A percentile compares a stretch with the other conserved stretches of the same genome.
Evolutionary conservation across 768 basidiomycete genomes (phyloP).

Genomic region (Sarcomyxa edulis): DNA sequence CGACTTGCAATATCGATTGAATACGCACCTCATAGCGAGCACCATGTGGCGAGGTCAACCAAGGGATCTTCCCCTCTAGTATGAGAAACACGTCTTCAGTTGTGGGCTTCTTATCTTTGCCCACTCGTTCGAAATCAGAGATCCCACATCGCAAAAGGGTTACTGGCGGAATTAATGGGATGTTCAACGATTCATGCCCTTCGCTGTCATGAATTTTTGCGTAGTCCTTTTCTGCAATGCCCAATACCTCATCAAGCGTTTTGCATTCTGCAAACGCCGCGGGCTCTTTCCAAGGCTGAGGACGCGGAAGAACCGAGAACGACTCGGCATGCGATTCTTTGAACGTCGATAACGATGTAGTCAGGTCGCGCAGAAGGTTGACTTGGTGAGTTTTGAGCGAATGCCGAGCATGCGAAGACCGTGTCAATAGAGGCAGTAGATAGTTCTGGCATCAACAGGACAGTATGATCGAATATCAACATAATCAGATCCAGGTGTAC

Average conservation of each 20-base stretch:
- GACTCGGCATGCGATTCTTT: constrained; percentile 51
- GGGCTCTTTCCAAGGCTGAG: constrained; percentile 45
- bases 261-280: constrained; percentile 35
- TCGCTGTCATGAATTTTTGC: constrained; percentile 6
- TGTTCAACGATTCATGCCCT: too few species aligned
- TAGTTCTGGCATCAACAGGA: constrained; percentile 42
- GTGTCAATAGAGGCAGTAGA: constrained; percentile 60
- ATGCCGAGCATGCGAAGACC: constrained; percentile 53
- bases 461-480: constrained; percentile 3
- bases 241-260: constrained; percentile 37
- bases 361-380: constrained; percentile 47
- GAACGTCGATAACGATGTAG: constrained; percentile 47
- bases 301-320: constrained; percentile 52
- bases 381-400: constrained; percentile 59
- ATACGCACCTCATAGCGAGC: constrained; percentile 46
- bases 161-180: constrained; percentile 36
- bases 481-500: neutral
- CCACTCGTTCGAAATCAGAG: constrained; percentile 36
- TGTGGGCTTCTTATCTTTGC: constrained; percentile 33
- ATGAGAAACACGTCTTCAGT: constrained; percentile 57
- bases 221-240: constrained; percentile 19
- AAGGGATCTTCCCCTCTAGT: constrained; percentile 53
- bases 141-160: constrained; percentile 64
- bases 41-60: constrained; percentile 50
- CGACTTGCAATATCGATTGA: neutral